phyloP scores from a whole-genome alignment of 495 filamentous ascomycete species.

The Aspergillus sparsus region DNA sequence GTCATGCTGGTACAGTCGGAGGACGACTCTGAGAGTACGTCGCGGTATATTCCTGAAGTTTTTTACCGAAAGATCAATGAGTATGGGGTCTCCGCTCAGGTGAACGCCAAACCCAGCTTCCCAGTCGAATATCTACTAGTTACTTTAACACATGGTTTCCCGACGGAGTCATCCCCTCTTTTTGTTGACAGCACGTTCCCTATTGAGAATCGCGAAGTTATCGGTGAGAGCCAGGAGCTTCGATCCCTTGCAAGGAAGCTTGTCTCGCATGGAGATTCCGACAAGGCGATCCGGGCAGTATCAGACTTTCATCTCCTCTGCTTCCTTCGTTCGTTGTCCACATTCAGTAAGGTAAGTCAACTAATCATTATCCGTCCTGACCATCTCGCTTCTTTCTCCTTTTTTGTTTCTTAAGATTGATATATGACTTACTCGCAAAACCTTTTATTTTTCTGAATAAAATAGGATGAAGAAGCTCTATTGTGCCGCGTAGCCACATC shows the following conservation, averaged over 20 bases:
- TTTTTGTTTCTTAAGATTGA: conserved; percentile 22
- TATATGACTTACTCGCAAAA: neutral
- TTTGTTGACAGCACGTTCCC: conserved; percentile 76
- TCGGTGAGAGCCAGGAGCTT: conserved; percentile 80
- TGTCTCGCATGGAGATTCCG: conserved; percentile 58
- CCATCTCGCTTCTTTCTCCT: neutral
- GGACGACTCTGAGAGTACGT: conserved; percentile 70
- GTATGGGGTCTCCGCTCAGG: conserved; percentile 92
- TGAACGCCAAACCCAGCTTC: conserved; percentile 95
- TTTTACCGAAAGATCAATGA: conserved; percentile 96
- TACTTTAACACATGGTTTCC: conserved; percentile 95
- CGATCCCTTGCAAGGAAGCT: conserved; percentile 62
- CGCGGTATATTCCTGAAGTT: conserved; percentile 94
- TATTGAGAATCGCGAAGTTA: conserved; percentile 83
- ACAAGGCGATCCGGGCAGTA: conserved; percentile 64
- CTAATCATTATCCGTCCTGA: neutral
- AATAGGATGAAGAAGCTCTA: conserved; percentile 84
- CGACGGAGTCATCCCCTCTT: conserved; percentile 69
- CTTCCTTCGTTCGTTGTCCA: conserved; percentile 77
- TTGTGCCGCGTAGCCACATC: conserved; percentile 79
- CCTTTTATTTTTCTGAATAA: neutral
- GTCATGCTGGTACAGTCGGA: conserved; percentile 95
- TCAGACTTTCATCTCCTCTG: conserved; percentile 93
- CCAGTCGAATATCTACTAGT: conserved; percentile 95
- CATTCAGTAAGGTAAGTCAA: conserved; percentile 75